Conservation (phyloP, 2,329 filamentous ascomycete genomes). For the Epichloe glyceriae region DNA sequence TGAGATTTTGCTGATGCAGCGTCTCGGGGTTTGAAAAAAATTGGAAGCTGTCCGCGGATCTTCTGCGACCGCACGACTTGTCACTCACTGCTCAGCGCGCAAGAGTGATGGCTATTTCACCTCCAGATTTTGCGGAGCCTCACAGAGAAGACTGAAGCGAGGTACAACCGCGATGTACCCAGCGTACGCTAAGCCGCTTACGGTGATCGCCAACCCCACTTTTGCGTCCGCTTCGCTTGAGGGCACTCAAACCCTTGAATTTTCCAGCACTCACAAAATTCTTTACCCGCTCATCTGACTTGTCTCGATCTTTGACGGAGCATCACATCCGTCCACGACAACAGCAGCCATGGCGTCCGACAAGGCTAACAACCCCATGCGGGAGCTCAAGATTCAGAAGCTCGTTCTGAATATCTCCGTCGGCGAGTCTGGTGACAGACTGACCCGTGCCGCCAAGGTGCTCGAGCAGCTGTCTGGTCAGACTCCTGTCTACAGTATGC, state of each 20-base stretch:
- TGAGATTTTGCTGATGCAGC: slow-evolving; percentile 20
- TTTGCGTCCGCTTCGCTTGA: slow-evolving; percentile 17
- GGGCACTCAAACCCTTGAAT: slow-evolving; percentile 30
- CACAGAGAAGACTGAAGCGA: slow-evolving; percentile 24
- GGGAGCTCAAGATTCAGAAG: slow-evolving; percentile 98
- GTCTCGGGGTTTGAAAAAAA: slow-evolving; percentile 30
- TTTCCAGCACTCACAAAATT: slow-evolving; percentile 25
- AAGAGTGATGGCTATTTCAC: slow-evolving; percentile 22
- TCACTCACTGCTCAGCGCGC: slow-evolving; percentile 29
- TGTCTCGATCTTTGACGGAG: slow-evolving; percentile 20
- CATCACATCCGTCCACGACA: slow-evolving; percentile 22
- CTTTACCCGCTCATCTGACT: slow-evolving; percentile 13
- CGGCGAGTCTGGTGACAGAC: slow-evolving; percentile 99
- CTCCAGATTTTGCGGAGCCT: slow-evolving; percentile 34
- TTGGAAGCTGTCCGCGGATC: slow-evolving; percentile 22
- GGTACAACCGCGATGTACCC: slow-evolving; percentile 21
- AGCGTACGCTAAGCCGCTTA: slow-evolving; percentile 14
- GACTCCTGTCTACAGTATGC: slow-evolving; percentile 96
- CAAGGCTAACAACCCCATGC: slow-evolving; percentile 96
- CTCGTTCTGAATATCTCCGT: slow-evolving; percentile 99
- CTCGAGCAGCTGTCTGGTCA: slow-evolving; percentile 99
- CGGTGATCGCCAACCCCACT: slow-evolving; percentile 8
- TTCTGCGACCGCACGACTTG: slow-evolving; percentile 24
- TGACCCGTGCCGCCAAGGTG: slow-evolving; percentile 99
- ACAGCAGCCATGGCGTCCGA: slow-evolving; percentile 46